phyloP scores from a whole-genome alignment of 306 rosid species.

The Parietaria judaica region DNA sequence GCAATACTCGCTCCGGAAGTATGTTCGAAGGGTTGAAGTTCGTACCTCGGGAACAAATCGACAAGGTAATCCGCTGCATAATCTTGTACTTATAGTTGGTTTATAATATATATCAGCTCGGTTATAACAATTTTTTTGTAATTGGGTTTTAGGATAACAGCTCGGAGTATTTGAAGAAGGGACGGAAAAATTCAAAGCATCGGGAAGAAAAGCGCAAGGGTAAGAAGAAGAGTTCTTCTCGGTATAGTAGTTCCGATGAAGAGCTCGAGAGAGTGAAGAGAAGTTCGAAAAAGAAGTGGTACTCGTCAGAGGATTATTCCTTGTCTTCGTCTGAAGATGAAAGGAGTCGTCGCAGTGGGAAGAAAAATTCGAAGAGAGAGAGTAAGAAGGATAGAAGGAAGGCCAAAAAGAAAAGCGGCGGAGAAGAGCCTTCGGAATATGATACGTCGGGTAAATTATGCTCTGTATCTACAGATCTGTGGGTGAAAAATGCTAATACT shows the following conservation, averaged over 20 bases:
- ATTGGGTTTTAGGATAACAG: conserved; percentile 19
- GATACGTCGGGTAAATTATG: conserved; percentile 19
- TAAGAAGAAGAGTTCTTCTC: conserved; percentile 36
- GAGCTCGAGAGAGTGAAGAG: conserved; percentile 39
- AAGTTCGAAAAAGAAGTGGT: conserved; percentile 58
- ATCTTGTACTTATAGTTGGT: background rate
- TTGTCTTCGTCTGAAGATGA: conserved; percentile 28
- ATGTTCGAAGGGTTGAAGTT: conserved; percentile 45
- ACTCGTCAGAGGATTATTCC: conserved; percentile 50
- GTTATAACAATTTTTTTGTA: background rate
- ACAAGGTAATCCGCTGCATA: conserved; percentile 15
- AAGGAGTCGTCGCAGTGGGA: conserved; percentile 31
- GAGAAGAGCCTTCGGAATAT: conserved; percentile 10
- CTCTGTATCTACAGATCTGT: background rate
- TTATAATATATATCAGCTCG: background rate
- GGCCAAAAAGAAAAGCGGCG: conserved; percentile 22
- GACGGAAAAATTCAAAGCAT: conserved; percentile 22
- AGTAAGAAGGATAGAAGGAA: conserved; percentile 24
- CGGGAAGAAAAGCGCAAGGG: conserved; percentile 28
- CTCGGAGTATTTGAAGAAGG: conserved; percentile 23
- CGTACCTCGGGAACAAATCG: conserved; percentile 35
- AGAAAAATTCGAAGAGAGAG: conserved; percentile 6
- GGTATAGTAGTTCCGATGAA: conserved; percentile 47
- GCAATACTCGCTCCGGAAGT: background rate
- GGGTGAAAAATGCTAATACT: background rate